Evolutionary conservation across 2,329 filamentous ascomycete species (phyloP).

Genomic region (Fusarium nisikadoi): DNA sequence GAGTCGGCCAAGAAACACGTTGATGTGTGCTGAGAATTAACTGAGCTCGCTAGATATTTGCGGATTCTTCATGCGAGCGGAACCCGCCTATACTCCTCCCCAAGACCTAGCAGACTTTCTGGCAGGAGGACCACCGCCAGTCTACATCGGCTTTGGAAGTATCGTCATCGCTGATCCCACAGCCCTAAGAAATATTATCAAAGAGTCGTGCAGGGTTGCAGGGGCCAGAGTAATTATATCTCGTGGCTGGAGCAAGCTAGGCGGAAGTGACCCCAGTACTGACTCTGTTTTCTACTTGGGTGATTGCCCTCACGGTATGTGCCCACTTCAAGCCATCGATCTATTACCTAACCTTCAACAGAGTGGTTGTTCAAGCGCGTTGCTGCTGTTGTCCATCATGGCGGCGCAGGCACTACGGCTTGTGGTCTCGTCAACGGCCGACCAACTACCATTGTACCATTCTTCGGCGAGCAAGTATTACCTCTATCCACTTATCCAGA

Average conservation of each 20-base stretch:
- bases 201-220: slow-evolving; percentile 70
- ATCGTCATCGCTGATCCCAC: slow-evolving; percentile 79
- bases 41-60: slow-evolving; percentile 56
- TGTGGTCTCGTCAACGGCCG: neutral
- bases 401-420: neutral
- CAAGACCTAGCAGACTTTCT: slow-evolving; percentile 66
- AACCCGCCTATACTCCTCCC: slow-evolving; percentile 68
- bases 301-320: slow-evolving; percentile 3
- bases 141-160: slow-evolving; percentile 81
- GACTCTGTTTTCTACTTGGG: neutral
- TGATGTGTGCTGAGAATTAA: neutral
- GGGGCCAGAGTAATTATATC: slow-evolving; percentile 77
- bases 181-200: slow-evolving; percentile 75
- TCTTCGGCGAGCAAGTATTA: neutral
- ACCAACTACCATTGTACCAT: neutral
- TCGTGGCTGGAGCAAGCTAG: slow-evolving; percentile 71
- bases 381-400: neutral
- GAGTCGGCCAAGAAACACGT: rapidly evolving
- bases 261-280: neutral
- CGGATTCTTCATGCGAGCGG: slow-evolving; percentile 80
- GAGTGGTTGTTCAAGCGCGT: slow-evolving; percentile 10
- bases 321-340: rapidly evolving
- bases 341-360: rapidly evolving
- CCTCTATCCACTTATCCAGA: rapidly evolving
- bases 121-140: slow-evolving; percentile 63